Evolutionary conservation across 2,329 filamentous ascomycete genomes (phyloP).

Genomic region (Orbilia ellipsospora): DNA sequence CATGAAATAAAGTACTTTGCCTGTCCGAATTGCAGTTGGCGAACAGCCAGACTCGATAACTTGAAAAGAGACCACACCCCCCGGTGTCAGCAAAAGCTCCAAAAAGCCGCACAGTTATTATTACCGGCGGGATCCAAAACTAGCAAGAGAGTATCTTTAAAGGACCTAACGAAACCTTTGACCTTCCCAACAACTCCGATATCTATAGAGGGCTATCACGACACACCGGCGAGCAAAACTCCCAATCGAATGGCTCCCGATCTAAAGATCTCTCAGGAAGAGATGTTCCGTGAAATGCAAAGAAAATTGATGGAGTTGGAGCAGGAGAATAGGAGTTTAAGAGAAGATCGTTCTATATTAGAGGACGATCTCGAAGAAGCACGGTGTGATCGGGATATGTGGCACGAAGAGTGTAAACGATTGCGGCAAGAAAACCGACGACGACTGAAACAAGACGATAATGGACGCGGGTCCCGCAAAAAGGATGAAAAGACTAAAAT

Average conservation of each 20-base stretch:
- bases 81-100: neutral
- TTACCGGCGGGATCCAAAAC: neutral
- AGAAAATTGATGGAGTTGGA: neutral
- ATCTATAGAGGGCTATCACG: no score
- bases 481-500: no score
- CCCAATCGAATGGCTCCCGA: no score
- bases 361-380: slow-evolving; percentile 10
- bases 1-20: slow-evolving; percentile 5
- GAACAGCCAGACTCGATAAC: slow-evolving; percentile 18
- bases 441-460: neutral
- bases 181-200: neutral
- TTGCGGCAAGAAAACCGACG: slow-evolving; percentile 4
- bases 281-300: neutral
- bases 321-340: neutral
- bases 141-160: neutral
- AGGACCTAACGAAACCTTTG: neutral
- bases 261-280: no score
- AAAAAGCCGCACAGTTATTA: neutral
- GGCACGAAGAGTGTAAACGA: slow-evolving; percentile 2
- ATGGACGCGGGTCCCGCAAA: no score
- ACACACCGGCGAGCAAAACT: no score
- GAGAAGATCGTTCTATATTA: neutral
- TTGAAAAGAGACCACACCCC: neutral
- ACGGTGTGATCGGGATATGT: neutral
- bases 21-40: slow-evolving; percentile 12